phyloP scores from a whole-genome alignment of 176 grass and related monocot genomes.

The Triticum timopheevii region DNA sequence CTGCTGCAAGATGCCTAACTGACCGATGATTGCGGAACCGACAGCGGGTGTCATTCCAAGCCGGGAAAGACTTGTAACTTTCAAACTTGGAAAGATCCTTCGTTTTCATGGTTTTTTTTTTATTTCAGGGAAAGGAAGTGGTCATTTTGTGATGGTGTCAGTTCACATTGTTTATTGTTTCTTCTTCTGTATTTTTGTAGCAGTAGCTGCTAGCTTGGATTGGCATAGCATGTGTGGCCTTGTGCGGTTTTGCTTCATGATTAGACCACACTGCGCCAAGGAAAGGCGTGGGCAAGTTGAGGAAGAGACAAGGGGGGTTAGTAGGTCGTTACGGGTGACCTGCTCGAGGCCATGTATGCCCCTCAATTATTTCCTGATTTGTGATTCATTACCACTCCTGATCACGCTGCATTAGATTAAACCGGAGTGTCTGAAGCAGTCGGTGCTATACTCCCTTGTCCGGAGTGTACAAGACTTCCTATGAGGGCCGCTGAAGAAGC shows the following conservation, averaged over 20 bases:
- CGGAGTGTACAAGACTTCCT: too few relatives aligned
- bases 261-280: constrained; percentile 6
- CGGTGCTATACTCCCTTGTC: too few relatives aligned
- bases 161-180: not conserved
- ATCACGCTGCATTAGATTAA: constrained; percentile 1
- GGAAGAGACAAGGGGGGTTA: constrained; percentile 35
- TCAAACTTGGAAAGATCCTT: too few relatives aligned
- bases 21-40: constrained; percentile 21
- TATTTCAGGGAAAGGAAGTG: not conserved
- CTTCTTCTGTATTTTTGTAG: not conserved
- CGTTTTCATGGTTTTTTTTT: not conserved
- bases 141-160: not conserved
- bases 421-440: not conserved
- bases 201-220: not conserved
- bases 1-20: constrained; percentile 19
- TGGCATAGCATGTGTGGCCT: constrained; percentile 2
- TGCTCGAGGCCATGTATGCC: not conserved
- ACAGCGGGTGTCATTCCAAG: not conserved
- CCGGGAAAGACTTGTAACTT: not conserved
- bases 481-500: too few relatives aligned
- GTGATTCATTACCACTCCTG: not conserved
- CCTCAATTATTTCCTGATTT: constrained; percentile 26
- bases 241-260: constrained; percentile 5
- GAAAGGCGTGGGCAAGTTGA: constrained; percentile 24
- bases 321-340: constrained; percentile 29